Evolutionary conservation across 192 early-diverging fungal genomes (phyloP).

Genomic region (Diversispora epigaea): DNA sequence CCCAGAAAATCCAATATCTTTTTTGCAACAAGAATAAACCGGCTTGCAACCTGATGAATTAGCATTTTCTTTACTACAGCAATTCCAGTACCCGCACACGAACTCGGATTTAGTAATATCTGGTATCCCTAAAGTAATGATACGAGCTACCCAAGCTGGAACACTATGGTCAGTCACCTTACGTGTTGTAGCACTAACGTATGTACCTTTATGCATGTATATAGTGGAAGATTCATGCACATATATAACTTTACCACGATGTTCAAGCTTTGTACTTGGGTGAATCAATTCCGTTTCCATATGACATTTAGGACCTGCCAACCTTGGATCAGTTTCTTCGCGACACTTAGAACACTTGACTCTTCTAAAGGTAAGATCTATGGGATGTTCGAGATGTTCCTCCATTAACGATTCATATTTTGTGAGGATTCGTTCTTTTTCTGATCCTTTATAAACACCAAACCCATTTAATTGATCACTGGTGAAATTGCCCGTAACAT

Average conservation of each 20-base stretch:
- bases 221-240: background rate
- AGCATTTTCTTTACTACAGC: background rate
- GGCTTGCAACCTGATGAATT: background rate
- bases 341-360: background rate
- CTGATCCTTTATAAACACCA: constrained; percentile 22
- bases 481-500: too few species aligned
- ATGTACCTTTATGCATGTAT: background rate
- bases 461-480: background rate
- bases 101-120: too few species aligned
- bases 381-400: background rate
- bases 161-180: too few species aligned
- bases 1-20: background rate
- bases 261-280: background rate
- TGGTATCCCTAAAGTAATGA: background rate
- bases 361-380: background rate
- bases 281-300: background rate
- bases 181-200: too few species aligned
- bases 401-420: constrained; percentile 5
- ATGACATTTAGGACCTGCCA: constrained; percentile 1
- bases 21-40: constrained; percentile 14
- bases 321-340: constrained; percentile 23
- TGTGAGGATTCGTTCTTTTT: constrained; percentile 10
- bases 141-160: background rate
- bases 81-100: background rate
- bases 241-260: background rate